A percentile compares a stretch with the other conserved stretches of the same genome.
Conservation (phyloP, 2,329 filamentous ascomycete species). For the Fusarium bulbicola region DNA sequence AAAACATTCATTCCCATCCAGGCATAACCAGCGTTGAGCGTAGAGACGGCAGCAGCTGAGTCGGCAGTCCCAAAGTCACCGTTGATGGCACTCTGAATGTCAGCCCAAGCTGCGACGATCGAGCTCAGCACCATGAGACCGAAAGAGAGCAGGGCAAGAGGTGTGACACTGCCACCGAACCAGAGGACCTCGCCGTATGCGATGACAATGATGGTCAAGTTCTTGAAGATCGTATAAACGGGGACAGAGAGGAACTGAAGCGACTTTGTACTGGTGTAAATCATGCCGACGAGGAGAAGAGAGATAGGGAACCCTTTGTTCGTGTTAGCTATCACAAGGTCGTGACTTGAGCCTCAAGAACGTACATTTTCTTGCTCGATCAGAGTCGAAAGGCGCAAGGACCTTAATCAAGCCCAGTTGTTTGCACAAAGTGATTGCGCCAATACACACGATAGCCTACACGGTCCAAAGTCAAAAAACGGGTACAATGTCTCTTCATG, state of each 20-base stretch:
- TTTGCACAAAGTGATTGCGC: slow-evolving; percentile 85
- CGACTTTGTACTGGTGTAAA: slow-evolving; percentile 96
- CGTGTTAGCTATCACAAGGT: slow-evolving; percentile 26
- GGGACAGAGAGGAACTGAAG: slow-evolving; percentile 96
- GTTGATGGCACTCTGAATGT: slow-evolving; percentile 85
- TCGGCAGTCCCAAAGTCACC: slow-evolving; percentile 66
- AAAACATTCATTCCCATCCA: slow-evolving; percentile 99
- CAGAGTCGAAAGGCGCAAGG: slow-evolving; percentile 80
- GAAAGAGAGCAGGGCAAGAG: slow-evolving; percentile 90
- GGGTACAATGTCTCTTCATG: background rate
- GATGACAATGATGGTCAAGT: slow-evolving; percentile 97
- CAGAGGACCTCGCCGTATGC: slow-evolving; percentile 98
- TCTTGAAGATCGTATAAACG: slow-evolving; percentile 99
- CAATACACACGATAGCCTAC: slow-evolving; percentile 88
- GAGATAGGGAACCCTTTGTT: slow-evolving; percentile 91
- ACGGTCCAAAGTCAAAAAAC: slow-evolving; percentile 13
- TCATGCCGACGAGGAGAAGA: slow-evolving; percentile 96
- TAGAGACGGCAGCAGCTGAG: slow-evolving; percentile 80
- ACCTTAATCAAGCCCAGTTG: slow-evolving; percentile 83
- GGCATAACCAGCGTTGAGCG: slow-evolving; percentile 91
- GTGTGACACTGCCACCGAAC: slow-evolving; percentile 93
- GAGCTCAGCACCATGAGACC: slow-evolving; percentile 97
- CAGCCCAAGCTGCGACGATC: slow-evolving; percentile 94
- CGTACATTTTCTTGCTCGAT: slow-evolving; percentile 93
- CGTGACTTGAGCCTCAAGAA: background rate